Base-by-base conservation (phyloP, 2,329 filamentous ascomycete species). In the Aspergillus sp. region DNA sequence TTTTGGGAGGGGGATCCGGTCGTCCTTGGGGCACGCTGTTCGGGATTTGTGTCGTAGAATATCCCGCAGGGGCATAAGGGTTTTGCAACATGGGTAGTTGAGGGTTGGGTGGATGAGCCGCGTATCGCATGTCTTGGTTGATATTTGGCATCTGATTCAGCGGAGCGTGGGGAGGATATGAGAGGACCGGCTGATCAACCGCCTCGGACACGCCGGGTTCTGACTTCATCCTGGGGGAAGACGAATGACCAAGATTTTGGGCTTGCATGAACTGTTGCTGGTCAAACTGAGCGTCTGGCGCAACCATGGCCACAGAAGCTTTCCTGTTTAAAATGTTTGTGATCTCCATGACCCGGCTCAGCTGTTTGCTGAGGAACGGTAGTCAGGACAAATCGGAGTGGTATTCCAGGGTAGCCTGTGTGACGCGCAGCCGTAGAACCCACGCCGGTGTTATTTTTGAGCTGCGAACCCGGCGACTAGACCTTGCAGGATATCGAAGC, bases 1-100 rank as follows among this genome's bases (percentile, higher is more conserved):
- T 87, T 77, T 97, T 90, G 11, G 84, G 82, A 30, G 83, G 80
- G 34, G 65, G 81, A 71, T 73, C 78, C n/a, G 69, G 66, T 76
- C 79, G 61, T 63, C 78, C 76, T 66, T 74, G 72, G 64, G 72
- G 74, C 67, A 61, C 74, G 63, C 68, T 72, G 67, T 70, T 78
- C 65, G 78, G 78, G 48, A 79, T 68, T 68, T 83, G 78, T 45
- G 72, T 73, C 43, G 76, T 76, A 48, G 81, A 77, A 73, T 68
- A 79, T 72, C 69, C 77, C 74, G 56, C 65, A 41, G 66, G 82
- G 71, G 82, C 77, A 70, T 82, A 84, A 57, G 79, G 77, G 65
- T 82, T 81, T 63, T 83, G 81, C 58, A 85, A 76, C 69, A 85
- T 72, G 30, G 81, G 79, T 69, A 85, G 78, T 39, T 79, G 78